Conservation (phyloP, 2,329 filamentous ascomycete species). For the Hymenotorrendiella dingleyae region DNA sequence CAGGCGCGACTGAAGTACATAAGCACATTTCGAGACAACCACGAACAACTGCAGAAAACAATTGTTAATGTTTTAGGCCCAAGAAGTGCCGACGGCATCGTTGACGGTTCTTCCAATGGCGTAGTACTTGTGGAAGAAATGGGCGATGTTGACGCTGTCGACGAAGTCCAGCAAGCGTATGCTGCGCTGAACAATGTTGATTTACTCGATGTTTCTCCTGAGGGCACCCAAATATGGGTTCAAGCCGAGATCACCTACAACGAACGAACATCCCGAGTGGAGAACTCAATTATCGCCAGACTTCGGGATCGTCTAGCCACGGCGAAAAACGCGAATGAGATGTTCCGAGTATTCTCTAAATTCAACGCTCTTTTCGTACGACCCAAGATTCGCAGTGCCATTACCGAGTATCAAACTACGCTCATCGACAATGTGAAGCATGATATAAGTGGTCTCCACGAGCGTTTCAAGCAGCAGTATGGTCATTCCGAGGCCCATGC, state of each 20-base stretch:
- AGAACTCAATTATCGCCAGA: slow-evolving; percentile 97
- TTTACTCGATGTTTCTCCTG: slow-evolving; percentile 81
- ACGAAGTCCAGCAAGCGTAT: slow-evolving; percentile 93
- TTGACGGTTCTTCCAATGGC: slow-evolving; percentile 50
- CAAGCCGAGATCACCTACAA: slow-evolving; percentile 95
- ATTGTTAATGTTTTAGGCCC: slow-evolving; percentile 95
- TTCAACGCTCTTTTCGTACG: slow-evolving; percentile 98
- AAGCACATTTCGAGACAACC: slow-evolving; percentile 88
- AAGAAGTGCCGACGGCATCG: slow-evolving; percentile 51
- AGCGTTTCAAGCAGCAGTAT: slow-evolving; percentile 98
- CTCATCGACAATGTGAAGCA: slow-evolving; percentile 97
- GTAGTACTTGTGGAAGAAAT: slow-evolving; percentile 83
- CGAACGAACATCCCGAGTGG: slow-evolving; percentile 90
- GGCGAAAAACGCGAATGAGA: slow-evolving; percentile 96
- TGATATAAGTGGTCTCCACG: slow-evolving; percentile 87
- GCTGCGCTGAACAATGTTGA: slow-evolving; percentile 92
- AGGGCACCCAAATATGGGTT: slow-evolving; percentile 88
- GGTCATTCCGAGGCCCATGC: slow-evolving; percentile 95
- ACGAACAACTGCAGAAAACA: slow-evolving; percentile 93
- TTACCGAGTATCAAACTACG: slow-evolving; percentile 96
- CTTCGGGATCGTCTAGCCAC: slow-evolving; percentile 88
- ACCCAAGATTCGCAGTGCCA: slow-evolving; percentile 97
- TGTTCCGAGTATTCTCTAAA: slow-evolving; percentile 99
- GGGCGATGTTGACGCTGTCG: slow-evolving; percentile 92
- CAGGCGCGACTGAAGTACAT: slow-evolving; percentile 92